Base-by-base conservation (phyloP, 2,329 filamentous ascomycete species). In the Apiospora sp. region DNA sequence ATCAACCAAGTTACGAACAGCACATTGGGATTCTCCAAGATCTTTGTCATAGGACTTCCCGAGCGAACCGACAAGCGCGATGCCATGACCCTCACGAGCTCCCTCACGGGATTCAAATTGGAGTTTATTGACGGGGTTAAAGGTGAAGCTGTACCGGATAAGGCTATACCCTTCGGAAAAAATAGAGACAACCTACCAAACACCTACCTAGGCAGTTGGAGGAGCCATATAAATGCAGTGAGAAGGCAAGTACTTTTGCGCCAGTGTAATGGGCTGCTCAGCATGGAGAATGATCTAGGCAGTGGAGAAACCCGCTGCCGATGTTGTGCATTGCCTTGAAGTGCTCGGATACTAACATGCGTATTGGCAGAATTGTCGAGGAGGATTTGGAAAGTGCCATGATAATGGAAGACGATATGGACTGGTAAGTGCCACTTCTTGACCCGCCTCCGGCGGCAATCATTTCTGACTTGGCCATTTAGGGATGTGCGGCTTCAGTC, bases 51-150 rank as follows among this genome's bases (percentile, higher is more conserved):
- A 64, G 83, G 84, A 6, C 79, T 88, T 14, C 83, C 85, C 4
- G 81, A 84, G 58, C 81, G 87, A 46, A 84, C 82, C 4, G 86
- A 88, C 76, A 87, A 87, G 74, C 82, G 84, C 68, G 87, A 89
- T 81, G 84, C 83, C 5, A 79, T 89, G 24, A 78, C 82, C 0
- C 77, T 89, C 10, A 81, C 83, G 5, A 81, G 84, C 58, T 79
- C 83, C 0, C 71, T 86, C 34, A 83, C 83, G 0, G 83, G 82
- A 0, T 82, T 88, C 74, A 78, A 82, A 2, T 74, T 87, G 0
- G 82, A 86, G 8, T 87, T 82, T 76, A 75, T 87, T 2, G 82
- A 85, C 71, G 86, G 84, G 0, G 82, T 87, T 3, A 79, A 77
- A 27, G 84, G 84, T 1, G 79, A 83, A 14, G 78, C 78, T 2